Percentiles rank a stretch among this genome's conserved stretches.
These are phyloP conservation scores for Populus deltoides DNA, from an alignment of 345 rosid genomes.

Conservation along the genomic window DNA sequence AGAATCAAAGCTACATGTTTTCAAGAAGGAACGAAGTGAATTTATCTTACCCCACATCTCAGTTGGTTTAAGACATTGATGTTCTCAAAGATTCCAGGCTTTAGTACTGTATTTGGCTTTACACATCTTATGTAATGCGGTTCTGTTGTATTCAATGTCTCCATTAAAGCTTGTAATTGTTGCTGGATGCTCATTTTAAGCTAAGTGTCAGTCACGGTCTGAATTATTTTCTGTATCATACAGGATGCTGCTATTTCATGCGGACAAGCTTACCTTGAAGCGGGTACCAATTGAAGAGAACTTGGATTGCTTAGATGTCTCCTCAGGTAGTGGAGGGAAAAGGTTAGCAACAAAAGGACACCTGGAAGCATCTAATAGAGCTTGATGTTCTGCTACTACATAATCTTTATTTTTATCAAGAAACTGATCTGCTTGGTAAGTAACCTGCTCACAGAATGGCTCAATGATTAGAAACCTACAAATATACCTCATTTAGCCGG, in stretches of 20 bases:
- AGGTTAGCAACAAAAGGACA: slow-evolving; percentile 66
- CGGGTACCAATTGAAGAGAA: slow-evolving; percentile 78
- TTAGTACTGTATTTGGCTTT: slow-evolving; percentile 58
- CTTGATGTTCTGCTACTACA: slow-evolving; percentile 81
- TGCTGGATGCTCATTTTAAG: slow-evolving; percentile 41
- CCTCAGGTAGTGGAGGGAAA: slow-evolving; percentile 69
- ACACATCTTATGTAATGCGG: slow-evolving; percentile 70
- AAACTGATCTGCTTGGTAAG: slow-evolving; percentile 65
- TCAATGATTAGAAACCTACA: slow-evolving; percentile 22
- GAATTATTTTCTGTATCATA: slow-evolving; percentile 10
- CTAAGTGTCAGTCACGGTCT: slow-evolving; percentile 15
- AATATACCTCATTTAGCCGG: slow-evolving; percentile 5
- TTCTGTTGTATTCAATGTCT: slow-evolving; percentile 59
- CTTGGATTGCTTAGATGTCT: slow-evolving; percentile 70
- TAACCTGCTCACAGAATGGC: slow-evolving; percentile 41
- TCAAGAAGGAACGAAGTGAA: background rate
- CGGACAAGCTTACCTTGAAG: slow-evolving; percentile 51
- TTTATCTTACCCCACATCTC: slow-evolving; percentile 56
- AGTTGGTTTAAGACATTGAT: slow-evolving; percentile 53
- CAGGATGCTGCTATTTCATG: background rate
- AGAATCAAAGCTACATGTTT: background rate
- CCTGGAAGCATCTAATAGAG: slow-evolving; percentile 52
- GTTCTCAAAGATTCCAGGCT: slow-evolving; percentile 58
- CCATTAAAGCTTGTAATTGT: slow-evolving; percentile 65
- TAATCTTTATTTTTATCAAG: slow-evolving; percentile 79